These are phyloP conservation scores for Escovopsis sp. DNA, from an alignment of 2,329 filamentous ascomycete species.

Conservation along the genomic window DNA sequence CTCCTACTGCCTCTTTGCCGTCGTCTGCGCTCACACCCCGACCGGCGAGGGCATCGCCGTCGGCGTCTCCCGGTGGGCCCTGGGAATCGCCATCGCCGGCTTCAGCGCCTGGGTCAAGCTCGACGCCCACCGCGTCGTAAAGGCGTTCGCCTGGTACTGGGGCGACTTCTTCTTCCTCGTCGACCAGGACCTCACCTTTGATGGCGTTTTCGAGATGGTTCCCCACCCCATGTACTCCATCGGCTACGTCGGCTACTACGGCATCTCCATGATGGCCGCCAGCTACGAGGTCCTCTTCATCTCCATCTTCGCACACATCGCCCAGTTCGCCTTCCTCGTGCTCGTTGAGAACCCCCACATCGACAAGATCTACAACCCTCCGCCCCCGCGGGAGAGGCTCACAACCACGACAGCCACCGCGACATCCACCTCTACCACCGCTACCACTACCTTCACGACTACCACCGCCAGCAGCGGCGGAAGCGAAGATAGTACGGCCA, in stretches of 20 bases:
- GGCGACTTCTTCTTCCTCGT: slow-evolving; percentile 98
- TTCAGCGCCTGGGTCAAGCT: slow-evolving; percentile 99
- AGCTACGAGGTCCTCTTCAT: slow-evolving; percentile 97
- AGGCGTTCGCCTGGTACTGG: slow-evolving; percentile 99
- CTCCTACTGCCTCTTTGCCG: slow-evolving; percentile 90
- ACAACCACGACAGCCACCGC: slow-evolving; percentile 9
- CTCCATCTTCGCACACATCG: slow-evolving; percentile 84
- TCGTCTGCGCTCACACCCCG: slow-evolving; percentile 69
- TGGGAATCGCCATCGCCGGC: slow-evolving; percentile 63
- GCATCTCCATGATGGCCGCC: slow-evolving; percentile 93
- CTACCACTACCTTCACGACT: too few species aligned
- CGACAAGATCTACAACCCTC: slow-evolving; percentile 91
- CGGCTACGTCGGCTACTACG: slow-evolving; percentile 94
- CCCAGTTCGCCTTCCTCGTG: slow-evolving; percentile 85
- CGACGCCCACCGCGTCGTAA: slow-evolving; percentile 92
- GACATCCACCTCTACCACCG: too few species aligned
- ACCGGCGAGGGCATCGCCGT: slow-evolving; percentile 54
- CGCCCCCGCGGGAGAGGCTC: slow-evolving; percentile 52
- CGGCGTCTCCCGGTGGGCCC: slow-evolving; percentile 59
- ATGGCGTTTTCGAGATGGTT: slow-evolving; percentile 97
- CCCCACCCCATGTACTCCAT: slow-evolving; percentile 99
- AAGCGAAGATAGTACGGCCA: slow-evolving; percentile 16
- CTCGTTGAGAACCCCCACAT: slow-evolving; percentile 95
- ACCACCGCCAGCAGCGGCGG: slow-evolving; percentile 6
- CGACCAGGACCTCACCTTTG: slow-evolving; percentile 94